Evolutionary conservation across 2,329 filamentous ascomycete species (phyloP).

Genomic region (Sporothrix schenckii): DNA sequence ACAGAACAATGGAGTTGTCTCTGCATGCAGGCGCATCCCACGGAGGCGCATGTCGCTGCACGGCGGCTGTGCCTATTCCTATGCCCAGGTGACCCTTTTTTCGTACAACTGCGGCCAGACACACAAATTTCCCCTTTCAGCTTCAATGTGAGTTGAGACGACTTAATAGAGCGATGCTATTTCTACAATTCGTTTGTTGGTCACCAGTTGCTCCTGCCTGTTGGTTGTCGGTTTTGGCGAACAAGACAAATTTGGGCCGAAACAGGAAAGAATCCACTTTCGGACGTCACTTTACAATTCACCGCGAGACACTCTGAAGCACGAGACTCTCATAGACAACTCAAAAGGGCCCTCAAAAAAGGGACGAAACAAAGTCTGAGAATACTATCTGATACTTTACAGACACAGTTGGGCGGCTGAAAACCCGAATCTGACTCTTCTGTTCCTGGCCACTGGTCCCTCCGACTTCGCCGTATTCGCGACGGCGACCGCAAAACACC

Average conservation of each 20-base stretch:
- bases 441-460: neutral
- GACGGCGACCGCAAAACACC: neutral
- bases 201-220: neutral
- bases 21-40: conserved; percentile 9
- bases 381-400: neutral
- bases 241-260: conserved; percentile 13
- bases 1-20: neutral
- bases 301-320: neutral
- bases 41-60: conserved; percentile 9
- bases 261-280: conserved; percentile 12
- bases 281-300: neutral
- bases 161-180: too few species aligned
- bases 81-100: neutral
- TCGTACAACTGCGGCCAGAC: neutral
- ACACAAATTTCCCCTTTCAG: too few species aligned
- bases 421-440: neutral
- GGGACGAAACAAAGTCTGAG: neutral
- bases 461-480: neutral
- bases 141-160: too few species aligned
- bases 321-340: neutral
- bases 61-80: neutral
- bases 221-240: neutral
- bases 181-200: neutral
- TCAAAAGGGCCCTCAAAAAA: neutral
- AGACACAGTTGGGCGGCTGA: neutral